Conservation (phyloP, 345 rosid genomes). For the Garcia nutans region DNA sequence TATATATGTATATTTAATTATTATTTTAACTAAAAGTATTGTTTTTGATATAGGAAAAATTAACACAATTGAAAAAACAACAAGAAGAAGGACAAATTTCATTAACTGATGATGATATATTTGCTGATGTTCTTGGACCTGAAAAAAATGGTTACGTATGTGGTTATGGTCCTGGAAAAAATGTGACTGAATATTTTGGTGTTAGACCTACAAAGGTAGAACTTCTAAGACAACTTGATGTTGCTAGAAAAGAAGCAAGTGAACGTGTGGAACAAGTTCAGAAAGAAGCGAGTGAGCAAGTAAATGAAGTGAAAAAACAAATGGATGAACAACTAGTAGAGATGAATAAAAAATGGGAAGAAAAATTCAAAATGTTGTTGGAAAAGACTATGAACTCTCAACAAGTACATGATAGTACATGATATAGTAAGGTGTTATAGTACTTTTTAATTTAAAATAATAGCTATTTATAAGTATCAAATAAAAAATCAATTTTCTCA, state of each 20-base stretch:
- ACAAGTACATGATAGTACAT: background rate
- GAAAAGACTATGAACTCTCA: background rate
- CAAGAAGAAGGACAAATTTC: background rate
- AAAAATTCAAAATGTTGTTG: background rate
- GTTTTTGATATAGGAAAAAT: background rate
- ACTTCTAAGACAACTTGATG: background rate
- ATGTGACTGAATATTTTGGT: background rate
- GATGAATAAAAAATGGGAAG: too few species aligned
- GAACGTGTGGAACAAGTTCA: background rate
- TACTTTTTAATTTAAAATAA: too few species aligned
- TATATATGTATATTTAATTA: background rate
- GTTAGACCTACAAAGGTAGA: background rate
- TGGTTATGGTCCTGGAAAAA: background rate
- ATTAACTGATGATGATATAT: background rate
- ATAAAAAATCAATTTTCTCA: too few species aligned
- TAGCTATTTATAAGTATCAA: too few species aligned
- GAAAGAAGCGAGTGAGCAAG: too few species aligned
- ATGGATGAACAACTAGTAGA: too few species aligned
- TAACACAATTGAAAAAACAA: background rate
- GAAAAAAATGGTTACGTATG: too few species aligned
- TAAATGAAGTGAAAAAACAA: too few species aligned
- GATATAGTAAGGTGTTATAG: too few species aligned
- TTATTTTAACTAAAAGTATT: too few species aligned
- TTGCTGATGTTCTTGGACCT: too few species aligned
- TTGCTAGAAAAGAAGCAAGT: background rate